Percentiles rank a stretch among this genome's conserved stretches.
Conservation (phyloP, 768 basidiomycete species). For the Amanita rubescens region DNA sequence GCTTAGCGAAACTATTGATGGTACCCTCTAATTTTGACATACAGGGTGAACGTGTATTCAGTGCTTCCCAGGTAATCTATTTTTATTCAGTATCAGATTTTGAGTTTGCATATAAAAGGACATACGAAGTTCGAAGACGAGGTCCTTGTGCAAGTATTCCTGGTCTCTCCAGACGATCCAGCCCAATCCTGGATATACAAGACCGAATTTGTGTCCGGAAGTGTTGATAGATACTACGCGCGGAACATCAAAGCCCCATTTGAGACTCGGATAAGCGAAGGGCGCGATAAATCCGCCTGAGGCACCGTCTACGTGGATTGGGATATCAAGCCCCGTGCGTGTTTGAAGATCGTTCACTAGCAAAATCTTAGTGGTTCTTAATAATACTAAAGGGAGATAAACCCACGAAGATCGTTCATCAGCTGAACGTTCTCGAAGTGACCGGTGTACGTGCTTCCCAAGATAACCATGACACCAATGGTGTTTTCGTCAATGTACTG, state of each 20-base stretch:
- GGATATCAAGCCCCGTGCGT: conserved; percentile 49
- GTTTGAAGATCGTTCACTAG: conserved; percentile 46
- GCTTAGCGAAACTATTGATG: not conserved
- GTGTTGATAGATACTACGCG: conserved; percentile 48
- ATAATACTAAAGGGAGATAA: not conserved
- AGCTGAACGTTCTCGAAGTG: conserved; percentile 53
- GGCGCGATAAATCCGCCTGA: conserved; percentile 59
- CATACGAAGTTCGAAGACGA: conserved; percentile 58
- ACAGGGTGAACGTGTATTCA: conserved; percentile 57
- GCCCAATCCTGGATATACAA: conserved; percentile 47
- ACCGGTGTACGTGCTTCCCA: conserved; percentile 52
- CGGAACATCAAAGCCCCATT: conserved; percentile 54
- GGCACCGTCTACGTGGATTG: conserved; percentile 64
- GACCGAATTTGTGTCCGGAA: conserved; percentile 54
- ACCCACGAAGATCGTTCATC: conserved; percentile 42
- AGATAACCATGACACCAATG: conserved; percentile 55
- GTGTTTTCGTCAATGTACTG: conserved; percentile 63
- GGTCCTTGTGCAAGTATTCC: conserved; percentile 48
- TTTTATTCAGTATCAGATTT: not conserved
- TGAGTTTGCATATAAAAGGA: not conserved
- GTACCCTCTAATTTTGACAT: conserved; percentile 6
- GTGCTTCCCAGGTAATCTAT: conserved; percentile 46
- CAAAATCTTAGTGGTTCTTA: not conserved
- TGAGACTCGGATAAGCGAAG: conserved; percentile 48
- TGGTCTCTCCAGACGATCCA: conserved; percentile 60